Conservation (phyloP, 2,329 filamentous ascomycete genomes). For the Tolypocladium guangdongense region DNA sequence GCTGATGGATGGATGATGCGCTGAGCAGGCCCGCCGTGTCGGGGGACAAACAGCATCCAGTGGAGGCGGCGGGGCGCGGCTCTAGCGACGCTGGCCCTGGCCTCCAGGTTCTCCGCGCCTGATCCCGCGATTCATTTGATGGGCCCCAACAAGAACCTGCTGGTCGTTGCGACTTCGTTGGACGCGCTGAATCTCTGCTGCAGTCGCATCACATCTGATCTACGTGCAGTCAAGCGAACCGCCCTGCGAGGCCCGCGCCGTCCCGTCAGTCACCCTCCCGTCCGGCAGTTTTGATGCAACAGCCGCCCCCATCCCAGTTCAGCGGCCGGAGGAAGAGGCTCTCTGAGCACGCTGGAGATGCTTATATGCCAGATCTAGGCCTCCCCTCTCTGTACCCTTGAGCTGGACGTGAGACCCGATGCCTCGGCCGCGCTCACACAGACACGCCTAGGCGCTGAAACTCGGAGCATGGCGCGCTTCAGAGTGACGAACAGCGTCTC, state of each 20-base stretch:
- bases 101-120: neutral
- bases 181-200: neutral
- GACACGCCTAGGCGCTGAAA: no score
- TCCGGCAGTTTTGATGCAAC: neutral
- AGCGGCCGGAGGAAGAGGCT: neutral
- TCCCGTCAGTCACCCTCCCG: neutral
- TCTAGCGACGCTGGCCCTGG: neutral
- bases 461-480: no score
- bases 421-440: neutral
- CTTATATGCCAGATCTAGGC: neutral
- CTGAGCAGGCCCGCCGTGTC: neutral
- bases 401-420: neutral
- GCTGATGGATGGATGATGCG: neutral
- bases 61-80: neutral
- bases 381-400: neutral
- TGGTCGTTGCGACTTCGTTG: neutral
- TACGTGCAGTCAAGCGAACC: neutral
- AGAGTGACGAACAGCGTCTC: neutral
- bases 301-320: neutral
- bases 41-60: neutral
- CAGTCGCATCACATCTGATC: neutral
- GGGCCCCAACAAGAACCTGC: neutral
- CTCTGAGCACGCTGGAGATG: neutral
- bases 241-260: neutral
- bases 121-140: neutral